phyloP scores from a whole-genome alignment of 306 rosid genomes.

The Albizia julibrissin region DNA sequence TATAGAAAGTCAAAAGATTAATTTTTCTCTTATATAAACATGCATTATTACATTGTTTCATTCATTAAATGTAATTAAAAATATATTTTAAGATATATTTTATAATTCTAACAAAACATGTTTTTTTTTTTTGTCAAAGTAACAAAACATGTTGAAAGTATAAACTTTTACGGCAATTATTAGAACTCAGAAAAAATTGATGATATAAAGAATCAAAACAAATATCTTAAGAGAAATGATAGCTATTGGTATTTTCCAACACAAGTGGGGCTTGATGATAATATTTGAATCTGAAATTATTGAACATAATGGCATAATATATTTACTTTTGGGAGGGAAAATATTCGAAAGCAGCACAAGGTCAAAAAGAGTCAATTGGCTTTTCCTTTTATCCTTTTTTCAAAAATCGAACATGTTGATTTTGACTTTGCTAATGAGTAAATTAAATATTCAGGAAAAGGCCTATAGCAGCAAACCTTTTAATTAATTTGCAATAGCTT shows the following conservation, averaged over 20 bases:
- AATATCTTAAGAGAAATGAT: not conserved
- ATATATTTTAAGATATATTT: not conserved
- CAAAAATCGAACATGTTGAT: not conserved
- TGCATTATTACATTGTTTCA: no score
- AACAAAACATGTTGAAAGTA: not conserved
- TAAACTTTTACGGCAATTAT: not conserved
- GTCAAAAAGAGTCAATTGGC: not conserved
- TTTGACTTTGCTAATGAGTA: not conserved
- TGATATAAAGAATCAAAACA: not conserved
- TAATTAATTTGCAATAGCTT: not conserved
- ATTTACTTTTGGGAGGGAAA: constrained; percentile 2
- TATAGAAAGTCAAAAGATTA: no score
- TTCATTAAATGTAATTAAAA: no score
- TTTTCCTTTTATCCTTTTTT: not conserved
- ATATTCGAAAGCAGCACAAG: constrained; percentile 8
- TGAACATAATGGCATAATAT: not conserved
- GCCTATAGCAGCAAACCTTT: not conserved
- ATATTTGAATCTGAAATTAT: not conserved
- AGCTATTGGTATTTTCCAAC: not conserved
- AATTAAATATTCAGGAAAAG: not conserved
- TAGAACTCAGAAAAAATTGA: not conserved
- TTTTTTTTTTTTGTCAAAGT: no score
- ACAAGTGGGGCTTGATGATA: not conserved
- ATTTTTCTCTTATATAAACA: no score
- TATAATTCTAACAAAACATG: not conserved